Evolutionary conservation across 164 flowering plant species (phyloP).

Genomic region (Houttuynia cordata): DNA sequence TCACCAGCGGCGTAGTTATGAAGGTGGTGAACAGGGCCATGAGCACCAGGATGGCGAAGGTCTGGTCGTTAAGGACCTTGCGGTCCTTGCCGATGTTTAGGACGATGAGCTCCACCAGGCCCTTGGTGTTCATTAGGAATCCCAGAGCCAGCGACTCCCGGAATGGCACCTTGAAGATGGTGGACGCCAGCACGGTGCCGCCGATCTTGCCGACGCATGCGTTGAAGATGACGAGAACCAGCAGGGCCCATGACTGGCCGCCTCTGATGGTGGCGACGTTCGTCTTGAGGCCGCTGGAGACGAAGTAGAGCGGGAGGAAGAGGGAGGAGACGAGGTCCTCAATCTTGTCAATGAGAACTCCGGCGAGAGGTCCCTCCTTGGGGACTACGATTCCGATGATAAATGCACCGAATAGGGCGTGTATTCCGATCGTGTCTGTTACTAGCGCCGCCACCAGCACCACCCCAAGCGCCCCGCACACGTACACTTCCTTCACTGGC

Average conservation of each 20-base stretch:
- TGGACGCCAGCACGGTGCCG: constrained; percentile 51
- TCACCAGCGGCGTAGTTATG: constrained; percentile 57
- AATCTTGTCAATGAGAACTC: constrained; percentile 57
- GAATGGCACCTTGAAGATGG: constrained; percentile 28
- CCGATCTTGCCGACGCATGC: constrained; percentile 76
- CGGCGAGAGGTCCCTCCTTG: constrained; percentile 62
- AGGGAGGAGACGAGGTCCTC: constrained; percentile 83
- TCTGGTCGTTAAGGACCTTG: constrained; percentile 58
- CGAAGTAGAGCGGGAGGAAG: constrained; percentile 67
- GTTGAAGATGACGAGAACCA: constrained; percentile 50
- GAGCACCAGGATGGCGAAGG: constrained; percentile 59
- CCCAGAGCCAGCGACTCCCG: constrained; percentile 56
- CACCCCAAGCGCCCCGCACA: constrained; percentile 39
- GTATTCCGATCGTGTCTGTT: constrained; percentile 72
- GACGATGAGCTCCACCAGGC: constrained; percentile 82
- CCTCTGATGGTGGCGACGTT: constrained; percentile 62
- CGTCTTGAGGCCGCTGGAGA: constrained; percentile 76
- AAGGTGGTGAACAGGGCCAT: constrained; percentile 81
- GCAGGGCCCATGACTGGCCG: constrained; percentile 70
- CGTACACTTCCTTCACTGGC: constrained; percentile 49
- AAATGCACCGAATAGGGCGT: constrained; percentile 78
- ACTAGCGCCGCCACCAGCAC: constrained; percentile 61
- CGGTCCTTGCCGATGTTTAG: constrained; percentile 77
- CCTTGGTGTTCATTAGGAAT: constrained; percentile 75
- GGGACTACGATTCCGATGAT: constrained; percentile 64